Base-by-base conservation (phyloP, 1,139 yeast species). In the Arxiozyma heterogenica region DNA sequence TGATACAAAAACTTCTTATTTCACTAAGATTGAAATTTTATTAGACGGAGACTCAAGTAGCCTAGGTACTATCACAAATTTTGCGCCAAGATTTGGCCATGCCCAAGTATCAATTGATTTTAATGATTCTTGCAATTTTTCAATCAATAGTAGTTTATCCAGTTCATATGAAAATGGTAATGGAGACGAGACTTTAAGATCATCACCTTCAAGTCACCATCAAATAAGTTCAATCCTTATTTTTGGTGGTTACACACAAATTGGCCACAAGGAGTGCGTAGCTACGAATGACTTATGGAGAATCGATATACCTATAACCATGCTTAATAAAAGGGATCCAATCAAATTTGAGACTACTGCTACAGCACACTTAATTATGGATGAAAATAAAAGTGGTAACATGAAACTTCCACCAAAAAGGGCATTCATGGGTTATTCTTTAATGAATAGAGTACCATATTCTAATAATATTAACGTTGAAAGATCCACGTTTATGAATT, bases 271-370 rank as follows among this genome's bases (percentile, higher is more conserved):
- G 5, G 57, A 58, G n/a, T 76, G 70, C 55, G 68, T 71, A 43
- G 73, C 80, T 1, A 63, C 76, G 58, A 71, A 72, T 54, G 81
- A 78, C 60, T 54, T 77, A 22, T 78, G 81, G 81, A 73, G 70
- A 59, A 70, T 76, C 44, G 79, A 77, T 54, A 55, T 77, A 2
- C 68, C 74, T 4, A 65, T 74, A 1, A 61, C 66, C 21, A 65
- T 66, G 23, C 60, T 65, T 22, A 73, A 74, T 1, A 67, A 65
- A 42, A 64, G 67, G 25, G 67, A 67, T 9, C 67, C 61, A 49
- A 57, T 64, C 17, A 65, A 68, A 51, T 72, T 72, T 59, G 70
- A 67, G 8, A 70, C 65, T 22, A 61, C 66, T 1, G 69, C 71
- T 0, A 52, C 60, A 9, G 74, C 73, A 3, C 66, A 69, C 2